These are phyloP conservation scores for Plenodomus biglobosus DNA, from an alignment of 2,329 filamentous ascomycete genomes.

Conservation along the genomic window DNA sequence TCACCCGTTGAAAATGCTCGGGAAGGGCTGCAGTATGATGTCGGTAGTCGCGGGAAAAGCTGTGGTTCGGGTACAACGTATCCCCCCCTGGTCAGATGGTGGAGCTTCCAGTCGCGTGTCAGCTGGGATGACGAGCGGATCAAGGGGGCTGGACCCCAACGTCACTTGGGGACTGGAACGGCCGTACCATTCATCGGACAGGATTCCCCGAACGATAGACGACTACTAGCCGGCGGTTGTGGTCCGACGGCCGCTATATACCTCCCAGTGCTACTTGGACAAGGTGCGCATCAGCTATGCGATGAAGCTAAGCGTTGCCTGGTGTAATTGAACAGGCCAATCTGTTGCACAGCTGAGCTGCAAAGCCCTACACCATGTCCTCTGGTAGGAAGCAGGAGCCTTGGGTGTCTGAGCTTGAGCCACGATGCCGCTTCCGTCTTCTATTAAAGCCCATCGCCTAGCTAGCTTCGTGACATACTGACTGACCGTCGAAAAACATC, in stretches of 20 bases:
- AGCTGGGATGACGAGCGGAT: slow-evolving; percentile 26
- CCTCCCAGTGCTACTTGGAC: slow-evolving; percentile 21
- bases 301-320: slow-evolving; percentile 30
- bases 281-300: slow-evolving; percentile 32
- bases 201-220: slow-evolving; percentile 33
- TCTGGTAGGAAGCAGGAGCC: not conserved
- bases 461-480: not conserved
- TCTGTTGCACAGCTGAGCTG: slow-evolving; percentile 32
- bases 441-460: slow-evolving; percentile 22
- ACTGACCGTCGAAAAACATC: not conserved
- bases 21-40: slow-evolving; percentile 6
- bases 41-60: slow-evolving; percentile 32
- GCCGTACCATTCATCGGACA: slow-evolving; percentile 30
- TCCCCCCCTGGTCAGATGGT: slow-evolving; percentile 20
- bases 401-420: slow-evolving; percentile 19
- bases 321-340: slow-evolving; percentile 31
- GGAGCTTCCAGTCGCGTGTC: slow-evolving; percentile 32
- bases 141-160: slow-evolving; percentile 28
- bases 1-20: not conserved
- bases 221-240: slow-evolving; percentile 24
- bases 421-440: slow-evolving; percentile 17
- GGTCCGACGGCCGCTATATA: slow-evolving; percentile 22
- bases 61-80: slow-evolving; percentile 21
- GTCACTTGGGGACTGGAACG: slow-evolving; percentile 30
- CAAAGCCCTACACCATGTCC: slow-evolving; percentile 8